Base-by-base conservation (phyloP, 176 grass and related monocot genomes). In the Phoenix roebelenii region DNA sequence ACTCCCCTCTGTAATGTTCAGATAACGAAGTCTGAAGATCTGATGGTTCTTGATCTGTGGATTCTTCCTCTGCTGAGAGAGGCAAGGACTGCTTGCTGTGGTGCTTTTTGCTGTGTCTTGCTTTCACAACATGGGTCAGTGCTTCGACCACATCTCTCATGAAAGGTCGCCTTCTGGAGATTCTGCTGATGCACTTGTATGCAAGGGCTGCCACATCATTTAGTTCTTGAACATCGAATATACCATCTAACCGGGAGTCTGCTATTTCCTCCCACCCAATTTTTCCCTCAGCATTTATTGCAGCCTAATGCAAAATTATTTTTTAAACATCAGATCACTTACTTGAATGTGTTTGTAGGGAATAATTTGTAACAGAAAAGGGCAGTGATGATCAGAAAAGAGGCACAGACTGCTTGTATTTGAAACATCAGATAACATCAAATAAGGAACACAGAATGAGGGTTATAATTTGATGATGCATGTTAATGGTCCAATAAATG, bases 231-330 rank as follows among this genome's bases (percentile, higher is more conserved):
- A 73, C 39, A 18, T 97, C 75, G 24, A 91, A 97, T 53, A 58
- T 61, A 15, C 87, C 84, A 79, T 82, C 71, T 65, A 98, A 50
- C 23, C 67, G 62, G 48, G 81, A 75, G 17, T 98, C 93, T 1
- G 81, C 93, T 15, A 98, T 80, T 67, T 98, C 93, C 54, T 98
- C 87, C 93, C 93, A 98, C 3, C 93, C 93, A 50, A 67, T 78
- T 66, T 62, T 88, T 22, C 70, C 84, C 49, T 82, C 87, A 16
- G 67, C 84, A 12, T 88, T 82, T 74, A 98, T 92, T 28, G 93
- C 84, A 22, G 93, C 93, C 93, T 98, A 48, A 59, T 60, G 5
- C 32, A 70, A 18, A 59, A 44, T 44, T 12, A 44, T 44, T 14
- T 44, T 44, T 44, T 3, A 44, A 44, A 44, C 35, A 44, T 44